Conservation (phyloP, 2,329 filamentous ascomycete genomes). For the Proliferodiscus dingleyae region DNA sequence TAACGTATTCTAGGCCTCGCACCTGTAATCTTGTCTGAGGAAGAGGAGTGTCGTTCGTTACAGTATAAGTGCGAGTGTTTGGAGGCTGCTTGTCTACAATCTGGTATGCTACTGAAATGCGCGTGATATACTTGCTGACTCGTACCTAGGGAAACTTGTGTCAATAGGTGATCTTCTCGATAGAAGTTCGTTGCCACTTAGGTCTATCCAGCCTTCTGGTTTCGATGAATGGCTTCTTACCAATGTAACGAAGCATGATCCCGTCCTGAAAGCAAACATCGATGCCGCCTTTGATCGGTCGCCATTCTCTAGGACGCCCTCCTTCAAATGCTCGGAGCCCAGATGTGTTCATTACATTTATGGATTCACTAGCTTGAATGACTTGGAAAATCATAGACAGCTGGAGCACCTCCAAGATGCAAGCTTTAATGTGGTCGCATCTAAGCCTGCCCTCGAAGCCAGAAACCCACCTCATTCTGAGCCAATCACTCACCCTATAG, state of each 20-base stretch:
- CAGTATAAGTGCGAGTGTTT: slow-evolving; percentile 2
- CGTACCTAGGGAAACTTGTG: neutral
- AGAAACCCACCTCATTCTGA: too few relatives aligned
- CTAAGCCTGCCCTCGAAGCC: too few relatives aligned
- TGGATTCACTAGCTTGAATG: neutral
- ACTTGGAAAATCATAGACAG: neutral
- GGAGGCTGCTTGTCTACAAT: slow-evolving; percentile 1
- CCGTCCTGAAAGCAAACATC: neutral
- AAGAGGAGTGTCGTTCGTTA: neutral
- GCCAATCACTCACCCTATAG: too few relatives aligned
- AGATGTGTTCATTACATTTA: slow-evolving; percentile 1
- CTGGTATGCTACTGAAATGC: neutral
- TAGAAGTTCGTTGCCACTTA: neutral
- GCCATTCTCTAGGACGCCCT: neutral
- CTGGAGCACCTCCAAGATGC: too few relatives aligned
- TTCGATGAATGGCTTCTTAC: slow-evolving; percentile 1
- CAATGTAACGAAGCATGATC: slow-evolving; percentile 1
- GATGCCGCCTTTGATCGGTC: too few relatives aligned
- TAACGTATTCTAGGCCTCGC: neutral
- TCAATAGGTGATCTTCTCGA: neutral
- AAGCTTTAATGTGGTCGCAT: too few relatives aligned
- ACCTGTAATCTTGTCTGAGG: neutral
- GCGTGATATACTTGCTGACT: neutral
- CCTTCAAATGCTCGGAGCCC: slow-evolving; percentile 1
- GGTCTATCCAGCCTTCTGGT: neutral